A percentile compares a stretch with the other conserved stretches of the same genome.
Conservation (phyloP, 306 rosid genomes). For the Ziziphus jujuba region DNA sequence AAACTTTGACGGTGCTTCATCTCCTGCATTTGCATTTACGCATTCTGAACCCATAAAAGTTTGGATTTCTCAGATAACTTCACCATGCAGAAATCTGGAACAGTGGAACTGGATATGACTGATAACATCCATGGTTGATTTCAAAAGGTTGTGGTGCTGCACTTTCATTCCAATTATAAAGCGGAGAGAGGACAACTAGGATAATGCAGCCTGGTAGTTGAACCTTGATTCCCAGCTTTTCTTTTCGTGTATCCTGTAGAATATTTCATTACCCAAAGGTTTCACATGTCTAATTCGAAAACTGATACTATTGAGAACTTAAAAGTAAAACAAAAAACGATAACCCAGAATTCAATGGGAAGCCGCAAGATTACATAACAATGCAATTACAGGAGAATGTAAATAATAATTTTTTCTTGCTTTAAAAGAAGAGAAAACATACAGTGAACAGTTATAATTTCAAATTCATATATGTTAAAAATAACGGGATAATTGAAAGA, state of each 20-base stretch:
- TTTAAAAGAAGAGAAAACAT: no score
- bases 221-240: constrained; percentile 33
- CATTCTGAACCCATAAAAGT: background rate
- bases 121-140: background rate
- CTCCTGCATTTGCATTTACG: background rate
- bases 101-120: constrained; percentile 6
- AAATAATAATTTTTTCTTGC: background rate
- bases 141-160: constrained; percentile 11
- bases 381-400: background rate
- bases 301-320: background rate
- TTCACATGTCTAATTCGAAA: constrained; percentile 2
- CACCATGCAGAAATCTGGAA: constrained; percentile 6
- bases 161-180: constrained; percentile 12
- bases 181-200: constrained; percentile 28
- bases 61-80: background rate
- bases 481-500: constrained; percentile 9
- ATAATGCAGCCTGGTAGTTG: constrained; percentile 30
- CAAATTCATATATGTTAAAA: background rate
- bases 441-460: background rate
- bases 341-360: background rate
- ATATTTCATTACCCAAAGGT: constrained; percentile 16
- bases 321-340: background rate
- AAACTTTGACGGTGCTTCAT: constrained; percentile 1
- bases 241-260: constrained; percentile 62
- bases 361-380: constrained; percentile 4